Base-by-base conservation (phyloP, 129 eudicot species). In the Silybum marianum region DNA sequence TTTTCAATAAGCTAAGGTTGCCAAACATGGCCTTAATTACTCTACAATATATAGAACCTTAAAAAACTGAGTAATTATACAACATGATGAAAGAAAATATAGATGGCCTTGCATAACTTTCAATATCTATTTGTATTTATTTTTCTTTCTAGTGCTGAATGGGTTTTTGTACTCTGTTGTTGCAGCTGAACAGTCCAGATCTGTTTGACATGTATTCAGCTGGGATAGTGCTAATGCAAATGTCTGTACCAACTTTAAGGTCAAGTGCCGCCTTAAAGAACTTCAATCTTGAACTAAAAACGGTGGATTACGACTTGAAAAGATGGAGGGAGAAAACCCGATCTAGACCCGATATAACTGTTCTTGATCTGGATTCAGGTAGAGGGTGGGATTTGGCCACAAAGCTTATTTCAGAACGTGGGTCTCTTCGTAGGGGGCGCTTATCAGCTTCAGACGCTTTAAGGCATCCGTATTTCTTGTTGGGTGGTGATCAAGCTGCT, bases 331-430 rank as follows among this genome's bases (percentile, higher is more conserved):
- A 91, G 75, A 91, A 85, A 75, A 95, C 97, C 22, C 87, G 99
- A 75, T n/a, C 82, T 69, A 92, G 93, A 81, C 97, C 97, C 71
- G 89, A 95, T 75, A 71, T 88, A 30, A 90, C 90, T 69, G 88
- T 95, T 88, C 95, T 95, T 9, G 99, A 95, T 79, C 88, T 90
- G 51, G 99, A 95, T 80, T 88, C 92, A 1, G 96, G 99, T 44
- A 87, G 99, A 87, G 99, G 99, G 14, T 95, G 99, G 99, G 99
- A 95, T 83, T 86, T 95, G 81, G 99, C 90, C 34, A 90, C 94
- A 6, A 90, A 89, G 82, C 97, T 95, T 73, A 84, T 95, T 74
- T 92, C 99, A 16, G 97, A 94, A 91, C 86, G 99, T 76, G 97
- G 98, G 11, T 84, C 81, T 24, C 78, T 90, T 9, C 87, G 89